phyloP scores from a whole-genome alignment of 768 basidiomycete species.

The Pisolithus microcarpus region DNA sequence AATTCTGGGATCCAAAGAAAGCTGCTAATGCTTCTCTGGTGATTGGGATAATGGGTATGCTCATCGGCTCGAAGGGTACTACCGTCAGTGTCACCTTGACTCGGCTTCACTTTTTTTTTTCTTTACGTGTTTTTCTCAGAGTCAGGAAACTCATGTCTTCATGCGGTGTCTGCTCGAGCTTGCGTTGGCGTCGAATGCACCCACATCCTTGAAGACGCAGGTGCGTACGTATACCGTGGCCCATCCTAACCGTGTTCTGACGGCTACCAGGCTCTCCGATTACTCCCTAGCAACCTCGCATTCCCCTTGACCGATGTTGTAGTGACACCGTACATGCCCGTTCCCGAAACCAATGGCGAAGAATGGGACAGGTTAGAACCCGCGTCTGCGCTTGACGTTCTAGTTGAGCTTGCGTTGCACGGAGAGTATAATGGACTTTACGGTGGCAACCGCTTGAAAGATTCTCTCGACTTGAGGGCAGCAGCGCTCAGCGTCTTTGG shows the following conservation, averaged over 20 bases:
- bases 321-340: conserved; percentile 67
- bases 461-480: conserved; percentile 65
- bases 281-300: conserved; percentile 47
- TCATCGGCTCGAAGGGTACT: conserved; percentile 66
- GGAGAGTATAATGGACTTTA: conserved; percentile 80
- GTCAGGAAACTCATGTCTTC: conserved; percentile 49
- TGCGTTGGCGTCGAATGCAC: conserved; percentile 90
- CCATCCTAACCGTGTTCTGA: conserved; percentile 22
- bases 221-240: conserved; percentile 29
- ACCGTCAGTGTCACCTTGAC: conserved; percentile 37
- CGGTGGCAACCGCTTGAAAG: conserved; percentile 50
- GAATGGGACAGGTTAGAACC: conserved; percentile 87
- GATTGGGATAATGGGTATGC: conserved; percentile 78
- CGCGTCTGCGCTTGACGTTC: conserved; percentile 72
- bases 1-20: conserved; percentile 96
- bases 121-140: conserved; percentile 29
- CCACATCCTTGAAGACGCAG: conserved; percentile 81
- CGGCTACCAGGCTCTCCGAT: conserved; percentile 41
- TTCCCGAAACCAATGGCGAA: conserved; percentile 79
- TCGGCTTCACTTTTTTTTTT: neutral
- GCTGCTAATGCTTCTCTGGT: conserved; percentile 71
- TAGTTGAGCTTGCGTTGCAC: conserved; percentile 76
- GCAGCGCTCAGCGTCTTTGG: conserved; percentile 81
- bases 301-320: conserved; percentile 63
- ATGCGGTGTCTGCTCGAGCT: conserved; percentile 81